Evolutionary conservation across 139 green algal species (phyloP).

Genomic region (Volvox africanus): DNA sequence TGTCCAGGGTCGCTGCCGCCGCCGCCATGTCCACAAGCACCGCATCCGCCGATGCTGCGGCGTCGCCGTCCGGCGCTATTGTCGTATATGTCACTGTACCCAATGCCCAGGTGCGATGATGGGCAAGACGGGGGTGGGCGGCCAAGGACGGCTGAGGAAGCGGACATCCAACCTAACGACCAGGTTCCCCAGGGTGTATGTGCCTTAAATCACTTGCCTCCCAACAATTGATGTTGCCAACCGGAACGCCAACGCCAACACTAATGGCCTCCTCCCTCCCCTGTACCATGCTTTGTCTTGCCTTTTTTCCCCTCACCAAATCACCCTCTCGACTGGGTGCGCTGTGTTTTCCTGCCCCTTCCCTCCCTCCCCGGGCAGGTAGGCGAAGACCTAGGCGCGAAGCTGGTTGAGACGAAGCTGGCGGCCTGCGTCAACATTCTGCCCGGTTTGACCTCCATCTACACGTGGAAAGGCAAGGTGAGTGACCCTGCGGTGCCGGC

Average conservation of each 20-base stretch:
- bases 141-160: no score
- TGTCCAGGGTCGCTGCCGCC: not conserved
- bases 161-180: no score
- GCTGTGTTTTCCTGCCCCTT: not conserved
- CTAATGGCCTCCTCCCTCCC: no score
- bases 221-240: no score
- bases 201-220: no score
- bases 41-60: not conserved
- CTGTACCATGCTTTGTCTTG: no score
- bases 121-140: not conserved
- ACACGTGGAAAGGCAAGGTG: conserved; percentile 84
- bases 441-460: conserved; percentile 82
- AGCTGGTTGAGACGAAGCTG: conserved; percentile 74
- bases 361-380: not conserved
- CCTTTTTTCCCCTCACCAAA: no score
- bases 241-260: no score
- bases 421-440: conserved; percentile 90
- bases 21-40: conserved; percentile 32
- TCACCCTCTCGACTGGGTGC: no score
- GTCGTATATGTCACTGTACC: conserved; percentile 74
- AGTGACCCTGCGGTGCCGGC: not conserved
- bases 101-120: conserved; percentile 47
- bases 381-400: conserved; percentile 61
- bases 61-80: conserved; percentile 33
- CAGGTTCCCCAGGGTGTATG: no score